phyloP scores from a whole-genome alignment of 306 rosid genomes.

The Fagus sylvatica region DNA sequence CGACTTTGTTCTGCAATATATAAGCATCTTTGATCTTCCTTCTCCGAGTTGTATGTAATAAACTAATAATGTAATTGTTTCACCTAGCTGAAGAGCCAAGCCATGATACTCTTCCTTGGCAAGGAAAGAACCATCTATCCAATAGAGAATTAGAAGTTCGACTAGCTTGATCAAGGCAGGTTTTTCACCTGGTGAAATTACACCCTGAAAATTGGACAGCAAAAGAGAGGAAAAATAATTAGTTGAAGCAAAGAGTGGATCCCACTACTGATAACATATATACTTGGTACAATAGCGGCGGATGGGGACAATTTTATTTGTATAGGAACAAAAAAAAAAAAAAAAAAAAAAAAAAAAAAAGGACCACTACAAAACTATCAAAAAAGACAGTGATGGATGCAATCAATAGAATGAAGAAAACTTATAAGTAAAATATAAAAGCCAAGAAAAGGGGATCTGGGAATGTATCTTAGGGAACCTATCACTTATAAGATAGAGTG shows the following conservation, averaged over 20 bases:
- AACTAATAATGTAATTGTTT: no score
- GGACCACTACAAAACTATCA: conserved; percentile 8
- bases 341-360: not conserved
- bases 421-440: not conserved
- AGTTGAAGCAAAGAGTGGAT: not conserved
- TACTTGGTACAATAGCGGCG: not conserved
- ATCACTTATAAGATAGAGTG: not conserved
- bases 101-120: not conserved
- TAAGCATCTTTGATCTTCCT: no score
- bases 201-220: not conserved
- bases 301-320: conserved; percentile 1
- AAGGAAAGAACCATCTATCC: not conserved
- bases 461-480: not conserved
- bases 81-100: no score
- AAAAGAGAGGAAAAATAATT: not conserved
- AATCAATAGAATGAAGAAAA: conserved; percentile 12
- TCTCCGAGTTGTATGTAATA: no score
- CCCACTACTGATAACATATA: not conserved
- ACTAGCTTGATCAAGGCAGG: not conserved
- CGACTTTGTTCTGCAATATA: no score
- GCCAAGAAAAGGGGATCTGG: not conserved
- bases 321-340: conserved; percentile 4
- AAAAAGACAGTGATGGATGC: conserved; percentile 18
- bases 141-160: not conserved
- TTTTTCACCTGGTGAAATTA: not conserved